Base-by-base conservation (phyloP, 2,329 filamentous ascomycete genomes). In the Daldinia eschscholtzii region DNA sequence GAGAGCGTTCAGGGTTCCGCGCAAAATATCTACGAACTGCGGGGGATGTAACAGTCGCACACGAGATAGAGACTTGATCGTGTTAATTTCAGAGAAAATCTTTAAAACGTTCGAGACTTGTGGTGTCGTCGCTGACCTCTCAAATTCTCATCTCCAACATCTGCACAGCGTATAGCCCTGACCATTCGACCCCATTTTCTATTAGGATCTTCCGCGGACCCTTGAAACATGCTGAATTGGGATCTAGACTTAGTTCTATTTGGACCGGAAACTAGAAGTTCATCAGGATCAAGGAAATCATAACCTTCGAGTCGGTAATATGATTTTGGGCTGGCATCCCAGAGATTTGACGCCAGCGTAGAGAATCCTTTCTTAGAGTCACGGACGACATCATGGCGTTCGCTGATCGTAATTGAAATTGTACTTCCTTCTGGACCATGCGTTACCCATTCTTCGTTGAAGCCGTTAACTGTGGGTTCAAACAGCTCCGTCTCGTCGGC, bases 241-340 rank as follows among this genome's bases (percentile, higher is more conserved):
- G 26, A 4, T 18, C 15, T 28, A 10, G 7, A 2, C 26, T 33
- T 33, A 10, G 6, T n/a, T 3, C 6, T 48, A 7, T 4, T 18
- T n/a, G 7, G 6, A 33, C 26, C 26, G 15, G 46, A 10, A 18
- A 15, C 26, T 5, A 15, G 5, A 18, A 26, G 18, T 12, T 52
- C 15, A 12, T 52, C 26, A n/a, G 26, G 15, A 13, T 18, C 46
- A 52, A 52, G 13, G 46, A 52, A 52, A 33, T 52, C 46, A 52
- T 33, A 52, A 6, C 46, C 26, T 33, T 52, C 46, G 4, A 52
- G n/a, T 52, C 46, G 46, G 26, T 52, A 33, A n/a, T 26, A 52
- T 9, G 26, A 52, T 33, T 52, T 26, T 4, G 15, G 7, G 7
- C 33, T 33, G 7, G n/a, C 3, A 18, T 52, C 18, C 46, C 13